Evolutionary conservation across 202 grass and related monocot genomes (phyloP).

Genomic region (Setaria viridis): DNA sequence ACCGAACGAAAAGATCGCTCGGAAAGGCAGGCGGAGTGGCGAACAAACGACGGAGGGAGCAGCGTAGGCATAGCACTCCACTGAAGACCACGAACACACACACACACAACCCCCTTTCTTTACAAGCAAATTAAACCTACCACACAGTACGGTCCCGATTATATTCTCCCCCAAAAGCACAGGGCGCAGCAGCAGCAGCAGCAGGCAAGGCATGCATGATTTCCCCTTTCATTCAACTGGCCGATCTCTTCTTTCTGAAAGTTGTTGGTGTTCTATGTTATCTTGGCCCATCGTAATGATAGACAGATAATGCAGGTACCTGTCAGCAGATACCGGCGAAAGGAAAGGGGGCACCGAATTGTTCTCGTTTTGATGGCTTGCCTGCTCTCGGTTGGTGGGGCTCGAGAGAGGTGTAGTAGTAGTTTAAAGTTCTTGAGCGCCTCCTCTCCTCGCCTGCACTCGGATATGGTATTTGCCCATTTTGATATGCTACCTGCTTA

Average conservation of each 20-base stretch:
- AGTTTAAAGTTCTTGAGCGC: constrained; percentile 31
- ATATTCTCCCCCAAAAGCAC: constrained; percentile 30
- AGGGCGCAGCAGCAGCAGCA: neutral
- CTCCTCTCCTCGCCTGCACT: neutral
- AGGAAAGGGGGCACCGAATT: neutral
- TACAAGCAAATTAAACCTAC: neutral
- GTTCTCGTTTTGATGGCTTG: neutral
- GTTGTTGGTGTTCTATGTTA: neutral
- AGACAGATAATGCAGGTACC: neutral
- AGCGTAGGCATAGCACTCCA: constrained; percentile 8
- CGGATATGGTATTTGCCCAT: constrained; percentile 31
- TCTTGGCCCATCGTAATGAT: neutral
- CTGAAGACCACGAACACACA: neutral
- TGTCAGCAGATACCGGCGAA: constrained; percentile 28
- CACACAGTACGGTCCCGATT: neutral
- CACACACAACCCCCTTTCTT: neutral
- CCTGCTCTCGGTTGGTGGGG: constrained; percentile 28
- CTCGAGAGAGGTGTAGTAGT: constrained; percentile 30
- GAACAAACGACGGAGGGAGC: constrained; percentile 21
- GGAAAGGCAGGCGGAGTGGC: constrained; percentile 27
- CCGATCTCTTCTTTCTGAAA: neutral
- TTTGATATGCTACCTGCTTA: constrained; percentile 7
- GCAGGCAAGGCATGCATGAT: constrained; percentile 5
- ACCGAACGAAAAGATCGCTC: neutral
- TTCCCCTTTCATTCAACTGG: neutral